These are phyloP conservation scores for Candida krabiensis DNA, from an alignment of 805 yeast genomes.

Conservation along the genomic window DNA sequence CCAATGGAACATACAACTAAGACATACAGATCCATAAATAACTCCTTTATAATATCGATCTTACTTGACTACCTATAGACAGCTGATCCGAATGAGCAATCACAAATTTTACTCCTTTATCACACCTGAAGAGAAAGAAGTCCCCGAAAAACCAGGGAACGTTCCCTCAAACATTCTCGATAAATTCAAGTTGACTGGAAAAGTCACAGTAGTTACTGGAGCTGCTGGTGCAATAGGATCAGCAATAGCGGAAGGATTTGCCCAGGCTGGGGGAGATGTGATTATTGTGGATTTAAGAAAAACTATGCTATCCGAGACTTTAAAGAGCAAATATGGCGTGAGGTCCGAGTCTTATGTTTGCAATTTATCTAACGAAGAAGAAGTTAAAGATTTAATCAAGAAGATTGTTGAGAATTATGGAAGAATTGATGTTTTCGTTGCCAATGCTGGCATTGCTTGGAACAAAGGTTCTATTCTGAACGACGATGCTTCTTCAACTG, in stretches of 20 bases:
- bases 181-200: background rate
- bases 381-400: conserved; percentile 29
- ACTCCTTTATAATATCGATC: too few species aligned
- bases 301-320: conserved; percentile 3
- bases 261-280: conserved; percentile 82
- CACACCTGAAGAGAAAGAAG: background rate
- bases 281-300: conserved; percentile 39
- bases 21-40: too few species aligned
- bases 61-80: too few species aligned
- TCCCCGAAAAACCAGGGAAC: background rate
- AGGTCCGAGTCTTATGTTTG: conserved; percentile 14
- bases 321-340: conserved; percentile 7
- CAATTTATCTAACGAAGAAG: conserved; percentile 31
- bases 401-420: conserved; percentile 37
- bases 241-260: conserved; percentile 60
- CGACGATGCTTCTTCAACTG: conserved; percentile 33
- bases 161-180: background rate
- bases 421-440: conserved; percentile 38
- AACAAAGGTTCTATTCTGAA: conserved; percentile 22
- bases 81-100: too few species aligned
- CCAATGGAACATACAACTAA: too few species aligned
- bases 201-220: background rate
- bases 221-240: background rate
- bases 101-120: background rate
- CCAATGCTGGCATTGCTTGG: conserved; percentile 39